phyloP scores from a whole-genome alignment of 257 asterid species.

The Sherardia arvensis region DNA sequence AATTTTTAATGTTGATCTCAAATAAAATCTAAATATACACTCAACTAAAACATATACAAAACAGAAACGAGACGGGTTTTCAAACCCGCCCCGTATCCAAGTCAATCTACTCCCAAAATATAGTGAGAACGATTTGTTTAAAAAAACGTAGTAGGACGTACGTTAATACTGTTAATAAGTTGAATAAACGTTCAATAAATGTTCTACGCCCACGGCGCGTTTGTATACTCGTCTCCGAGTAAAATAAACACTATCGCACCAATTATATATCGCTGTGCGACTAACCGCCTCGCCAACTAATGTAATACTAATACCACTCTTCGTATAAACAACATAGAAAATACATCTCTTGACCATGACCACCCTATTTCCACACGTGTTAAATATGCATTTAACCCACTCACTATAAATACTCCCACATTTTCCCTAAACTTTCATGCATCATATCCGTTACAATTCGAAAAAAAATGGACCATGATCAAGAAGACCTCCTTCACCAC shows the following conservation, averaged over 20 bases:
- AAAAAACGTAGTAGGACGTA: no score
- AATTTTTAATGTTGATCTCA: no score
- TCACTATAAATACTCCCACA: neutral
- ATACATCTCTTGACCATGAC: neutral
- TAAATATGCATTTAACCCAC: neutral
- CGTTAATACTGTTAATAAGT: neutral
- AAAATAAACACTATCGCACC: no score
- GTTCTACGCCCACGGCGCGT: neutral
- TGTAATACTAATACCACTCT: neutral
- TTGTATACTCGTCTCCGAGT: neutral
- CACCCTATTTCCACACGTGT: neutral
- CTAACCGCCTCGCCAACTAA: no score
- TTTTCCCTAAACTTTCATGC: neutral
- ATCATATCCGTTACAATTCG: neutral
- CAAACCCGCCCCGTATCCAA: no score
- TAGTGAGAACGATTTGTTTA: no score
- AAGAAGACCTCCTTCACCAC: slow-evolving; percentile 33
- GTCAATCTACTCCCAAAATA: no score
- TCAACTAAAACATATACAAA: no score
- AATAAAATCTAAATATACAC: no score
- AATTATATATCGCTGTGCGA: no score
- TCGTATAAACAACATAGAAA: neutral
- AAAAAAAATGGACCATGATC: neutral
- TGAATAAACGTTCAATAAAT: neutral
- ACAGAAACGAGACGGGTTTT: no score